Conservation (phyloP, 306 rosid genomes). For the Canavalia gladiata region DNA sequence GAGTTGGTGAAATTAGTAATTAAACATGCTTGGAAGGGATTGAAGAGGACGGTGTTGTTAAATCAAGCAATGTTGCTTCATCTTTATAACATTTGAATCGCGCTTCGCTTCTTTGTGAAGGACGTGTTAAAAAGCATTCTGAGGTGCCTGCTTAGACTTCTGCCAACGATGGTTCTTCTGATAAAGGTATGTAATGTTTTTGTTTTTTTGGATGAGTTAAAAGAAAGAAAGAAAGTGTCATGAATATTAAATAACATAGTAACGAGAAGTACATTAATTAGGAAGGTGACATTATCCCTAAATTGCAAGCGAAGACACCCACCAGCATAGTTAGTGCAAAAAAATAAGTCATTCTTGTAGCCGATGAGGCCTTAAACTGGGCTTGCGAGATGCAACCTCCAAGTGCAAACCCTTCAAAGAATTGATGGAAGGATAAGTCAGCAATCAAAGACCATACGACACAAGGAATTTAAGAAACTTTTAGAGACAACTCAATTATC, state of each 20-base stretch:
- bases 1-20: too few relatives aligned
- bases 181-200: conserved; percentile 63
- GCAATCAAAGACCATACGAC: conserved; percentile 87
- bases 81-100: conserved; percentile 35
- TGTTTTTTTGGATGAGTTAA: neutral
- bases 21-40: too few relatives aligned
- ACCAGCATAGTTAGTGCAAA: too few relatives aligned
- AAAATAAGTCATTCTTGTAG: too few relatives aligned
- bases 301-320: too few relatives aligned
- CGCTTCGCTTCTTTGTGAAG: conserved; percentile 56
- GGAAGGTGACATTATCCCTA: too few relatives aligned
- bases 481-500: conserved; percentile 10
- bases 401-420: conserved; percentile 97
- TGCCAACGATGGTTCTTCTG: conserved; percentile 48
- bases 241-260: neutral
- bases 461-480: conserved; percentile 94
- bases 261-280: conserved; percentile 14
- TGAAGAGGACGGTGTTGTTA: conserved; percentile 33
- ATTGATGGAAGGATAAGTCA: conserved; percentile 91
- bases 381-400: conserved; percentile 82
- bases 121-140: conserved; percentile 41
- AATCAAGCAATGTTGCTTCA: conserved; percentile 6
- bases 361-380: too few relatives aligned
- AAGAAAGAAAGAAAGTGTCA: neutral
- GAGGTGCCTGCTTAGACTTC: conserved; percentile 42